Conservation (phyloP, 1,284 basidiomycete species). For the Moesziomyces sp. region DNA sequence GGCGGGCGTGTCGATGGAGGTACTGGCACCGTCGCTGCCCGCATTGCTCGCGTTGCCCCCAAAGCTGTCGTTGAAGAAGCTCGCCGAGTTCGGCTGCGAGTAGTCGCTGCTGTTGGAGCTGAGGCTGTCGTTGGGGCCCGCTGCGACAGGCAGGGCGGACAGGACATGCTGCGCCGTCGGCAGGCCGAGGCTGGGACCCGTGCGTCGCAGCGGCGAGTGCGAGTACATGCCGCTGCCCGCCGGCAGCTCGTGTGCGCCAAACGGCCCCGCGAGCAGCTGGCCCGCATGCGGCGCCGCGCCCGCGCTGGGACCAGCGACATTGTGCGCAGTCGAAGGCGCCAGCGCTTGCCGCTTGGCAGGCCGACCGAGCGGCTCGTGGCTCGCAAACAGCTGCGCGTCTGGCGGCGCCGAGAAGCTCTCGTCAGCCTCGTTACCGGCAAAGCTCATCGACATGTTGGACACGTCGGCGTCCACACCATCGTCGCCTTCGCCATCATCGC, state of each 20-base stretch:
- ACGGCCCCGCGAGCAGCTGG: slow-evolving; percentile 10
- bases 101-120: slow-evolving; percentile 44
- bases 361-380: slow-evolving; percentile 15
- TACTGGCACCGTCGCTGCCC: slow-evolving; percentile 40
- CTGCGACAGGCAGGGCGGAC: slow-evolving; percentile 3
- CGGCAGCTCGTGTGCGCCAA: slow-evolving; percentile 15
- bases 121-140: slow-evolving; percentile 36
- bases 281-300: slow-evolving; percentile 13
- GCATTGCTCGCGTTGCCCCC: slow-evolving; percentile 36
- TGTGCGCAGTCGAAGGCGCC: slow-evolving; percentile 25
- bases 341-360: slow-evolving; percentile 29
- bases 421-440: slow-evolving; percentile 18
- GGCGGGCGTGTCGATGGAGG: slow-evolving; percentile 43
- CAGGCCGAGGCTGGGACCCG: slow-evolving; percentile 18
- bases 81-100: slow-evolving; percentile 42
- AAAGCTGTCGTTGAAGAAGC: slow-evolving; percentile 49
- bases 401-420: slow-evolving; percentile 19
- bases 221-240: slow-evolving; percentile 19
- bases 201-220: slow-evolving; percentile 32
- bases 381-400: slow-evolving; percentile 17
- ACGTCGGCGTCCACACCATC: slow-evolving; percentile 44
- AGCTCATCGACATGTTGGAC: slow-evolving; percentile 38
- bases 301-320: slow-evolving; percentile 28
- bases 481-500: slow-evolving; percentile 20
- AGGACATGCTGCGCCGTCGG: slow-evolving; percentile 12